Conservation (phyloP, 345 rosid genomes). For the Rhodamnia rubescens region DNA sequence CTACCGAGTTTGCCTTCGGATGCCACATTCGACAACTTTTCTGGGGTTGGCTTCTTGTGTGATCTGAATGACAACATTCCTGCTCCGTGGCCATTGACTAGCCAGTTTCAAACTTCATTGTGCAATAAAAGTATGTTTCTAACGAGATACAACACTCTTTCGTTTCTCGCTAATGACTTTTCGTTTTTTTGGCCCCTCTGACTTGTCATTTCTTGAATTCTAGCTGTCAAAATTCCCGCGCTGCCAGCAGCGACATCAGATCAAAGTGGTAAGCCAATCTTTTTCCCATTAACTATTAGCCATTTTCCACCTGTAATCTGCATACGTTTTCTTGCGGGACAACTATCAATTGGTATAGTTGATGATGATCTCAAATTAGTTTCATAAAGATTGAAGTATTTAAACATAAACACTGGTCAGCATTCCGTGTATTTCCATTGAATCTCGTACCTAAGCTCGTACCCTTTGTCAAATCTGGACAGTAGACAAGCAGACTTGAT, state of each 20-base stretch:
- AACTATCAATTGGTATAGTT: neutral
- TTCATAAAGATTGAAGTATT: neutral
- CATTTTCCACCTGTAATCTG: neutral
- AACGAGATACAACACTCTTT: neutral
- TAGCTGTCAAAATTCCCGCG: constrained; percentile 84
- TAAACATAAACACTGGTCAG: neutral
- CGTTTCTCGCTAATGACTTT: neutral
- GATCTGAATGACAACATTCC: constrained; percentile 97
- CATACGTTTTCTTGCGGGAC: neutral
- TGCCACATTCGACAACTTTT: constrained; percentile 64
- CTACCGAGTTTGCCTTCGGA: constrained; percentile 95
- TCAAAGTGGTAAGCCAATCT: constrained; percentile 44
- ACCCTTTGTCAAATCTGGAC: neutral
- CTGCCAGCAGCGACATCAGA: constrained; percentile 89
- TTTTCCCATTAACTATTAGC: neutral
- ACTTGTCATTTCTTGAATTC: constrained; percentile 1
- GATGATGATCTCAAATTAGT: neutral
- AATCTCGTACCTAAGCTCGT: neutral
- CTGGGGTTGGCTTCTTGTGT: constrained; percentile 90
- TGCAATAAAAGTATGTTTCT: constrained; percentile 61
- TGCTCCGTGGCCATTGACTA: constrained; percentile 76
- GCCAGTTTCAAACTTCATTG: constrained; percentile 44
- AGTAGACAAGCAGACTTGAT: neutral
- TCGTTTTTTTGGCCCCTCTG: neutral
- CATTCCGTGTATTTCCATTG: neutral